Conservation (phyloP, 1,284 basidiomycete genomes). For the Sphaerobolus stellatus region DNA sequence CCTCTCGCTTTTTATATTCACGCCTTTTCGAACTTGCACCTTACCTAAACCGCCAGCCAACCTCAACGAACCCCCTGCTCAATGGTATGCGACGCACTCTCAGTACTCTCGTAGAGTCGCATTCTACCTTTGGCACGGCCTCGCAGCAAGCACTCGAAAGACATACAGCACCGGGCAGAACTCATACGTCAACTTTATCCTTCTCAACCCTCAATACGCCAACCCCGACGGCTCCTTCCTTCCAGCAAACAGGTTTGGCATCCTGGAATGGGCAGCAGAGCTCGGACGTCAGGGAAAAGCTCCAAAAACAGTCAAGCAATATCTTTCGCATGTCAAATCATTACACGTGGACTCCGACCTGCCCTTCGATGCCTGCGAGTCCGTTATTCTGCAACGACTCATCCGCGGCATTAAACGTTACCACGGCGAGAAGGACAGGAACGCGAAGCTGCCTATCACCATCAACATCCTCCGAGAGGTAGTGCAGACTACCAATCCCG, state of each 20-base stretch:
- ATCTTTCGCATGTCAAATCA: too few relatives aligned
- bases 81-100: conserved; percentile 27
- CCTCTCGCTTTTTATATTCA: conserved; percentile 18
- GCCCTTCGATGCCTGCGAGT: conserved; percentile 22
- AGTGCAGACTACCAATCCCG: background rate
- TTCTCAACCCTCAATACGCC: conserved; percentile 15
- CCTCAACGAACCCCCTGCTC: conserved; percentile 24
- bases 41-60: conserved; percentile 21
- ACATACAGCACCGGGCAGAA: conserved; percentile 28
- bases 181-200: conserved; percentile 30
- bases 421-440: conserved; percentile 25
- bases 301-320: too few relatives aligned
- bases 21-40: conserved; percentile 28
- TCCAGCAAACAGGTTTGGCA: too few relatives aligned
- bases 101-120: conserved; percentile 22
- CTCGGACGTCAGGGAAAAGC: too few relatives aligned
- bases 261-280: too few relatives aligned
- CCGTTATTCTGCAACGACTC: conserved; percentile 24
- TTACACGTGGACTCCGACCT: too few relatives aligned
- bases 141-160: conserved; percentile 29
- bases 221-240: too few relatives aligned
- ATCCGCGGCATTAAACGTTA: conserved; percentile 31
- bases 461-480: conserved; percentile 23
- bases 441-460: conserved; percentile 14
- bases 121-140: conserved; percentile 31